phyloP scores from a whole-genome alignment of 176 grass and related monocot genomes.

The Oryza glaberrima region DNA sequence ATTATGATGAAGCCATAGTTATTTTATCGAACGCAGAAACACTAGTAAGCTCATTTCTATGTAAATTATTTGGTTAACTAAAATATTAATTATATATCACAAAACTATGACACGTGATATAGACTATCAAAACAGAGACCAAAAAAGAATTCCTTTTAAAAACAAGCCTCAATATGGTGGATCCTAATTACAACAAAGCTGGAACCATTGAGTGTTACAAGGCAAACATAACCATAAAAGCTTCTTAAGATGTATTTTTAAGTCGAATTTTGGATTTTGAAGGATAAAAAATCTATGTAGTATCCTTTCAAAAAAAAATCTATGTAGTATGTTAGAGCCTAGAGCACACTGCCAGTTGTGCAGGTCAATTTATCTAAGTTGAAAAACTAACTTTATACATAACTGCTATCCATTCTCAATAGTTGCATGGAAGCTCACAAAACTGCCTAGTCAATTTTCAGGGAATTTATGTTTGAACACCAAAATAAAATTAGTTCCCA shows the following conservation, averaged over 20 bases:
- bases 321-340: neutral
- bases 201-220: neutral
- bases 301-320: neutral
- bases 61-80: neutral
- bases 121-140: neutral
- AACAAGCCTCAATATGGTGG: neutral
- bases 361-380: neutral
- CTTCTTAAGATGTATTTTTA: neutral
- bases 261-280: neutral
- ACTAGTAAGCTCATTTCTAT: neutral
- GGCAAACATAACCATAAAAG: neutral
- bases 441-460: neutral
- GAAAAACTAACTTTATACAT: neutral
- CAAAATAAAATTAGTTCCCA: neutral
- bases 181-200: neutral
- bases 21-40: conserved; percentile 21
- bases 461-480: conserved; percentile 9
- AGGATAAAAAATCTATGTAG: neutral
- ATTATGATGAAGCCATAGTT: conserved; percentile 16
- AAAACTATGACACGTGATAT: neutral
- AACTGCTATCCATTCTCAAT: neutral
- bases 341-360: neutral
- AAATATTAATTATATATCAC: neutral
- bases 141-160: neutral
- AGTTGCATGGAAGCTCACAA: neutral